Evolutionary conservation across 176 grass and related monocot genomes (phyloP), one percentile per base, ranked within the genome.

Genomic region (Lolium rigidum): DNA sequence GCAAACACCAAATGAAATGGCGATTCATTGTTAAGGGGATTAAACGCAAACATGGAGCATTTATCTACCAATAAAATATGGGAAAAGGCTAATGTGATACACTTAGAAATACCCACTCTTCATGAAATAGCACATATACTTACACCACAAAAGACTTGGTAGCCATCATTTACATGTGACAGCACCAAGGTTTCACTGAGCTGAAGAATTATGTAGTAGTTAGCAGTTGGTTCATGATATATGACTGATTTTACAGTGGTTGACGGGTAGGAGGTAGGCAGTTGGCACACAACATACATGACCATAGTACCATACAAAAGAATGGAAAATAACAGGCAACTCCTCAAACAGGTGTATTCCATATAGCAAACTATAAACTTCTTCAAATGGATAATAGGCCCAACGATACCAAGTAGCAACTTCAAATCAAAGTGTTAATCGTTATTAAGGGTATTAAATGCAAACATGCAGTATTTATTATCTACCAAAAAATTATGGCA

Each of bases 191-290:
- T 10, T 82, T 57, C 39, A 80, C 20, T 47, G 37, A 31, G 48
- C 46, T 11, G 7, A 73, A 89, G 11, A 2, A 62, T 51, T 35
- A 65, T 47, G 63, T 7, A 35, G 31, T 35, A 35, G 16, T 74
- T 85, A 11, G 59, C 59, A 85, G 82, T 85, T 89, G 68, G 76
- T 58, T 15, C 49, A 85, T 4, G 13, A 69, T 63, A 75, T 76
- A 16, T 4, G 73, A 24, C 50, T 20, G 49, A 50, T 21, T 16
- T 1, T 81, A 70, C 38, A 81, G 78, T 67, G 46, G 17, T 68
- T 66, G 9, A 56, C 6, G 17, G 6, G 17, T 50, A 68, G 17
- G 48, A 81, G 31, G 47, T 12, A 35, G 26, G 17, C 47, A 81
- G 63, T 81, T 79, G n/a, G 55, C 56, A 60, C 31, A 35, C 12